A percentile compares a stretch with the other conserved stretches of the same genome.
Conservation (phyloP, 306 rosid genomes). For the Rosa rugosa region DNA sequence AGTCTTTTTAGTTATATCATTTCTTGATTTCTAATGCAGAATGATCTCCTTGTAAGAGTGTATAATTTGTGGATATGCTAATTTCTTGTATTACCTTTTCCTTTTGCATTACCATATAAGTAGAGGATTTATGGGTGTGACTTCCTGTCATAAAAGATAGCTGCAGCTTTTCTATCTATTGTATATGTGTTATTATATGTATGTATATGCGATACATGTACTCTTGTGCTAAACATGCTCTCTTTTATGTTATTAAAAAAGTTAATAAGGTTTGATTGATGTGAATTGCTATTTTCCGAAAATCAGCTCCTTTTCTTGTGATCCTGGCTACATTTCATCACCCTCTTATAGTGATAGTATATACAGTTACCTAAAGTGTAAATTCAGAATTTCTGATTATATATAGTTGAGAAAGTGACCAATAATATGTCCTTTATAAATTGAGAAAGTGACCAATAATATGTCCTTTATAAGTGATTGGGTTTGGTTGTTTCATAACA, state of each 20-base stretch:
- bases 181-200: not conserved
- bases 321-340: not conserved
- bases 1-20: not conserved
- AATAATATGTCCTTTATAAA: not conserved
- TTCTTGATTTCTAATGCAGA: not conserved
- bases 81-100: not conserved
- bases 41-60: not conserved
- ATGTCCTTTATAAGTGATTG: not conserved
- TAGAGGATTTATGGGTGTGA: not conserved
- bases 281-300: not conserved
- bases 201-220: not conserved
- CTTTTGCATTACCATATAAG: not conserved
- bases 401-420: not conserved
- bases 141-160: not conserved
- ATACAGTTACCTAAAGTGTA: not conserved
- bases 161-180: not conserved
- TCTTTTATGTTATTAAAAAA: too few relatives aligned
- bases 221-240: not conserved
- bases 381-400: not conserved
- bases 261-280: not conserved
- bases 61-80: not conserved
- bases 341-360: too few relatives aligned
- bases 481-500: not conserved
- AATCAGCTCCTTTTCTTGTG: not conserved
- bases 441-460: not conserved